These are phyloP conservation scores for Cymodocea nodosa DNA, from an alignment of 116 monocot genomes.

Conservation along the genomic window DNA sequence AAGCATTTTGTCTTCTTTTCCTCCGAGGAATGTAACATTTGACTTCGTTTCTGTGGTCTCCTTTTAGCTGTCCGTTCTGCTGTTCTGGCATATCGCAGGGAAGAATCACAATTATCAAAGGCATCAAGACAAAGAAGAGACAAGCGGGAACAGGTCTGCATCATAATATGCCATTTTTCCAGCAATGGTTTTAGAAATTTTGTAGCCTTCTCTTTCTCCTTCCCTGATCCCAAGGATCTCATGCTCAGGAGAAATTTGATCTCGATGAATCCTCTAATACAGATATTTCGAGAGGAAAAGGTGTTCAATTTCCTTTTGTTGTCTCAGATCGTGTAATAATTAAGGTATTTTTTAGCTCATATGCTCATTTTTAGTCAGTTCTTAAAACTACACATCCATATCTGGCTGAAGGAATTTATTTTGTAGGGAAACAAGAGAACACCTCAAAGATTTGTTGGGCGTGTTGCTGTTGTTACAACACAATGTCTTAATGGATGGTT, in stretches of 20 bases:
- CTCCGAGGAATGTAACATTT: background rate
- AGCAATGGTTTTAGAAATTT: background rate
- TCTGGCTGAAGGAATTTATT: conserved; percentile 1
- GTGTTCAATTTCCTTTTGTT: conserved; percentile 77
- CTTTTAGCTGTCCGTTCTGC: conserved; percentile 66
- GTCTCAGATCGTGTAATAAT: conserved; percentile 81
- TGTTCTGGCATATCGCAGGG: conserved; percentile 77
- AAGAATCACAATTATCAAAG: conserved; percentile 41
- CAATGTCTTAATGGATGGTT: conserved; percentile 96
- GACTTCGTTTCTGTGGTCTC: background rate
- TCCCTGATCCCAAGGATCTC: background rate
- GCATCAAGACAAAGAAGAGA: conserved; percentile 64
- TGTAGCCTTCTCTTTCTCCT: background rate
- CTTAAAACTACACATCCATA: background rate
- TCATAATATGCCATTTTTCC: background rate
- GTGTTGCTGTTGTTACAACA: conserved; percentile 72
- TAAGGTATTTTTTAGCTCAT: conserved; percentile 36
- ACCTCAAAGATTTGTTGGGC: conserved; percentile 73
- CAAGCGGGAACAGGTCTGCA: conserved; percentile 46
- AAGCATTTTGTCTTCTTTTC: too few relatives aligned
- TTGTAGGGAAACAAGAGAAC: conserved; percentile 82
- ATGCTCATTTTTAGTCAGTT: too few relatives aligned
- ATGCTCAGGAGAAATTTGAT: conserved; percentile 44
- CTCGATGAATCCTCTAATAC: conserved; percentile 30
- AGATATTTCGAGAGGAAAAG: conserved; percentile 52